These are phyloP conservation scores for Russula compacta DNA, from an alignment of 768 basidiomycete genomes.

Conservation along the genomic window DNA sequence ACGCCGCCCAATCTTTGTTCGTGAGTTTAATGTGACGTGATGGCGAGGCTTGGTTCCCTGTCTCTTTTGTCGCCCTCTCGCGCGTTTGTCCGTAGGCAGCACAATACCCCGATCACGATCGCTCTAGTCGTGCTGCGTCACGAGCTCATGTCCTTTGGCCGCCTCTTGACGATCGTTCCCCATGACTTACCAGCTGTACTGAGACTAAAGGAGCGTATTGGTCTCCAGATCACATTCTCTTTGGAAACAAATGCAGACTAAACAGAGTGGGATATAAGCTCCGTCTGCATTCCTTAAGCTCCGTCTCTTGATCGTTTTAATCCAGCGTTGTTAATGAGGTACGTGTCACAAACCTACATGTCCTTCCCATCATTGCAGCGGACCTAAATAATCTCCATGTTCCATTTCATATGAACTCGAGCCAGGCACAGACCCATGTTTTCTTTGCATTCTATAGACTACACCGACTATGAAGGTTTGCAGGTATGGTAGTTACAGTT, in stretches of 20 bases:
- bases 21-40: constrained; percentile 9
- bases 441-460: neutral
- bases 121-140: neutral
- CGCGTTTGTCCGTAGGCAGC: neutral
- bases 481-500: too few relatives aligned
- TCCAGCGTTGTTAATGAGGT: neutral
- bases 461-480: neutral
- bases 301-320: neutral
- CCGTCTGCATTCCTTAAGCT: neutral
- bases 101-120: neutral
- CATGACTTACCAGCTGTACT: neutral
- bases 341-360: neutral
- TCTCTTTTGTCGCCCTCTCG: neutral
- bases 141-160: neutral
- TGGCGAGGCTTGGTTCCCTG: neutral
- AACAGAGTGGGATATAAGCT: neutral
- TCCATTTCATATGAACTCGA: constrained; percentile 1
- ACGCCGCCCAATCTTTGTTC: constrained; percentile 3
- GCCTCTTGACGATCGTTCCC: neutral
- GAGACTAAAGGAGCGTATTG: neutral
- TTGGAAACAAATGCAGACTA: neutral
- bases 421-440: neutral
- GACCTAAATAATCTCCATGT: neutral
- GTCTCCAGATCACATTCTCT: neutral
- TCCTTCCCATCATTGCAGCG: neutral